phyloP scores from a whole-genome alignment of 1,284 basidiomycete species.

The Flammula alnicola region DNA sequence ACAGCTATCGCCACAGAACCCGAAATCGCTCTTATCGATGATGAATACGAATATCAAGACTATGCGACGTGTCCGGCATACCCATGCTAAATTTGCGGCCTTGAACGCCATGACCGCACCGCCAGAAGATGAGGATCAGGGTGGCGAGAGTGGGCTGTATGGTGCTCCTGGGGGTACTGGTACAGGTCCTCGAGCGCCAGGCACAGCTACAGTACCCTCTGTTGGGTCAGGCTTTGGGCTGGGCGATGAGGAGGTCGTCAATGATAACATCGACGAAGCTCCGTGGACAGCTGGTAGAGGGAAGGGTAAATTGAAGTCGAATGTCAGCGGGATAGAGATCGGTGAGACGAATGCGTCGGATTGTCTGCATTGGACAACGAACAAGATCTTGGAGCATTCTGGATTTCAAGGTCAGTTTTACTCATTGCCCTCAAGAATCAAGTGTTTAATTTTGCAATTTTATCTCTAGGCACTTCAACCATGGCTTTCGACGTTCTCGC shows the following conservation, averaged over 20 bases:
- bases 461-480: conserved; percentile 59
- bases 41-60: conserved; percentile 80
- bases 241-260: conserved; percentile 42
- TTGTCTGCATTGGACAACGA: conserved; percentile 72
- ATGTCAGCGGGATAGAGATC: conserved; percentile 45
- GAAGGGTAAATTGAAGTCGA: conserved; percentile 20
- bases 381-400: conserved; percentile 81
- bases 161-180: conserved; percentile 18
- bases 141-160: conserved; percentile 23
- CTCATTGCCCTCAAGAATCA: conserved; percentile 7
- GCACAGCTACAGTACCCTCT: conserved; percentile 6
- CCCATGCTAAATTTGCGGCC: conserved; percentile 69
- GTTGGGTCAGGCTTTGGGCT: conserved; percentile 20
- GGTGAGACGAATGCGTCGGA: conserved; percentile 58
- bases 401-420: conserved; percentile 83
- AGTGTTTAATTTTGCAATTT: background rate
- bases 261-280: conserved; percentile 60
- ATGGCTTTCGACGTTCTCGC: conserved; percentile 82
- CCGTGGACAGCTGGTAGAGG: conserved; percentile 52
- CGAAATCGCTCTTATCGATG: conserved; percentile 58
- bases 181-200: conserved; percentile 16
- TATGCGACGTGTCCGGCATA: conserved; percentile 69
- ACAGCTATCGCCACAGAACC: conserved; percentile 23
- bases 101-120: conserved; percentile 47
- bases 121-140: conserved; percentile 49